Conservation (phyloP, 2,329 filamentous ascomycete genomes). For the Fusarium protoensiforme region DNA sequence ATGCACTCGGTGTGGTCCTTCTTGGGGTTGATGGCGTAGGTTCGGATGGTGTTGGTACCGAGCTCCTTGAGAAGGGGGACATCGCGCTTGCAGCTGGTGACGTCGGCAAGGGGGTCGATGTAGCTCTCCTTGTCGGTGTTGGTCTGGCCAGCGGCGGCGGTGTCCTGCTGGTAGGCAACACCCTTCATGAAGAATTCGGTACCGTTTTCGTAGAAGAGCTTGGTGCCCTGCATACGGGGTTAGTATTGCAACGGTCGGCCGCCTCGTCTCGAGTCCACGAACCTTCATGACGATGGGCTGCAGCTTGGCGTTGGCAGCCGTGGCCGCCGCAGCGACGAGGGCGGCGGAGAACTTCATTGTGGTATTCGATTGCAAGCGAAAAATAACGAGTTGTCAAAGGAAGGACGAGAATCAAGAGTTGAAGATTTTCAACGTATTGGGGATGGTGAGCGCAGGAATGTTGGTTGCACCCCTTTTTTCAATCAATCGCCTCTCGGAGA, state of each 20-base stretch:
- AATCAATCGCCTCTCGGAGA: not conserved
- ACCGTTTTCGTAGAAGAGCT: slow-evolving; percentile 88
- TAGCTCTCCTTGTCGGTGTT: slow-evolving; percentile 65
- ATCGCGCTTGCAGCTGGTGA: slow-evolving; percentile 80
- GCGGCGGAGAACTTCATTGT: slow-evolving; percentile 52
- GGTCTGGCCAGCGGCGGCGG: slow-evolving; percentile 64
- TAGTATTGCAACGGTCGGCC: not conserved
- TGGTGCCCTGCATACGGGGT: slow-evolving; percentile 67
- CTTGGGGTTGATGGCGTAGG: slow-evolving; percentile 89
- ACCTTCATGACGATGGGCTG: slow-evolving; percentile 78
- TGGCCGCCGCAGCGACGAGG: slow-evolving; percentile 55
- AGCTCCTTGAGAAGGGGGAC: slow-evolving; percentile 83
- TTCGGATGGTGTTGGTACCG: slow-evolving; percentile 91
- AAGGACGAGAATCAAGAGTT: slow-evolving; percentile 31
- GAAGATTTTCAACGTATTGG: slow-evolving; percentile 5
- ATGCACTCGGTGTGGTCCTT: slow-evolving; percentile 86
- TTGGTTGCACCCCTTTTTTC: slow-evolving; percentile 4
- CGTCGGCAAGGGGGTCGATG: slow-evolving; percentile 84
- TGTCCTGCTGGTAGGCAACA: slow-evolving; percentile 93
- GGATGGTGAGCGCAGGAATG: slow-evolving; percentile 17
- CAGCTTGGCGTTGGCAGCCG: slow-evolving; percentile 55
- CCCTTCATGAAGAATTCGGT: slow-evolving; percentile 84
- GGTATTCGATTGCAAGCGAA: slow-evolving; percentile 29
- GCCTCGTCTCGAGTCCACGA: slow-evolving; percentile 25
- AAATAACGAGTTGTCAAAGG: slow-evolving; percentile 26